Conservation (phyloP, 257 asterid genomes). For the Mitragyna speciosa region DNA sequence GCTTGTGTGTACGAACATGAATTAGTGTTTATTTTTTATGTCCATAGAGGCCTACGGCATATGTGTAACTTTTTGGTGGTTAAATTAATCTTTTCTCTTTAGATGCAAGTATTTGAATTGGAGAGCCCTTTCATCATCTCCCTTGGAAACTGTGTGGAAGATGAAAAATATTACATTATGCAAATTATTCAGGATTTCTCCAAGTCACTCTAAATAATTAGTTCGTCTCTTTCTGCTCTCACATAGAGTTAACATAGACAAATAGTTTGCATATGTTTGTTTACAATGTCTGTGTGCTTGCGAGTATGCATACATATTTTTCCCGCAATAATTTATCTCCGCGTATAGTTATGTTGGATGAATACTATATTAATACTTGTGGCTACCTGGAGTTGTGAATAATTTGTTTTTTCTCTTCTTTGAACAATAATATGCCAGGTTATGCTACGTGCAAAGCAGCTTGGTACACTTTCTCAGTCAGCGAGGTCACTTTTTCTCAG, state of each 20-base stretch:
- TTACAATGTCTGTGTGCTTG: neutral
- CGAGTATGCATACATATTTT: neutral
- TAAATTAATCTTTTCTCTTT: neutral
- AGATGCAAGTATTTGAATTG: no score
- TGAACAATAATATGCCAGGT: constrained; percentile 44
- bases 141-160: neutral
- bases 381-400: neutral
- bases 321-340: neutral
- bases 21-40: neutral
- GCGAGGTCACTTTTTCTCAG: constrained; percentile 71
- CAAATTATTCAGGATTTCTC: neutral
- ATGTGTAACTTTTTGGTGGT: neutral
- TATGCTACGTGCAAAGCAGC: constrained; percentile 87
- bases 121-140: neutral
- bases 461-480: constrained; percentile 81
- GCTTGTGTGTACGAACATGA: neutral
- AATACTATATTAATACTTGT: neutral
- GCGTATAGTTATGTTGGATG: neutral
- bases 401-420: neutral
- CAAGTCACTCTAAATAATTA: neutral
- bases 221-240: neutral
- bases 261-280: neutral
- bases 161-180: neutral
- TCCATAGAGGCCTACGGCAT: neutral
- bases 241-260: neutral